These are phyloP conservation scores for Caryopteris hybrid DNA, from an alignment of 305 asterid genomes.

Conservation along the genomic window DNA sequence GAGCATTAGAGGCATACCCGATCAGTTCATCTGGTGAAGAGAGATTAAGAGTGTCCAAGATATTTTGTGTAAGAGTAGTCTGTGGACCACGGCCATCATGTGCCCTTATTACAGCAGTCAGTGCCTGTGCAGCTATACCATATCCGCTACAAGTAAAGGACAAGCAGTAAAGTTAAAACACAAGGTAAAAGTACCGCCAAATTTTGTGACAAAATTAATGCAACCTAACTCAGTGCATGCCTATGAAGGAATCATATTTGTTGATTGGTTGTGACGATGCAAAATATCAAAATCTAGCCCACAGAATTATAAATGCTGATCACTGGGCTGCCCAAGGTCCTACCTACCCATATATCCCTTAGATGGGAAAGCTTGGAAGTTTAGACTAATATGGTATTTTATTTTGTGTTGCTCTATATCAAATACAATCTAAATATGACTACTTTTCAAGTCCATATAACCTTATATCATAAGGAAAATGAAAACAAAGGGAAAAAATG, in stretches of 20 bases:
- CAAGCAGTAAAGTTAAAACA: not conserved
- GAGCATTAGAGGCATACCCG: conserved; percentile 44
- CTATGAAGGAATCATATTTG: not conserved
- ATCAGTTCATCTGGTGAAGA: conserved; percentile 91
- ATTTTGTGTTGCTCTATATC: too few relatives aligned
- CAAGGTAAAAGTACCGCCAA: not conserved
- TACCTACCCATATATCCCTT: too few relatives aligned
- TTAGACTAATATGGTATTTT: too few relatives aligned
- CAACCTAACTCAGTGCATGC: not conserved
- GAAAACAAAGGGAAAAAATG: too few relatives aligned
- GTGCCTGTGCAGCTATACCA: conserved; percentile 82
- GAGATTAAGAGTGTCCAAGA: conserved; percentile 47
- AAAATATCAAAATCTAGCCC: not conserved
- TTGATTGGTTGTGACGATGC: not conserved
- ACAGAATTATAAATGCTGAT: not conserved
- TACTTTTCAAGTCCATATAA: not conserved
- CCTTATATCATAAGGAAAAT: too few relatives aligned
- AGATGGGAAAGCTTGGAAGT: too few relatives aligned
- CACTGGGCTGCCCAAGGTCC: not conserved
- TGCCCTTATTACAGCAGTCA: conserved; percentile 80
- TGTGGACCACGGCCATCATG: conserved; percentile 82
- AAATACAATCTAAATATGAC: not conserved
- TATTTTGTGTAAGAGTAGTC: conserved; percentile 49
- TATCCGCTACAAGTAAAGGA: conserved; percentile 58
- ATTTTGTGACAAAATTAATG: not conserved